These are phyloP conservation scores for Nemania sp. DNA, from an alignment of 2,329 filamentous ascomycete species.

Conservation along the genomic window DNA sequence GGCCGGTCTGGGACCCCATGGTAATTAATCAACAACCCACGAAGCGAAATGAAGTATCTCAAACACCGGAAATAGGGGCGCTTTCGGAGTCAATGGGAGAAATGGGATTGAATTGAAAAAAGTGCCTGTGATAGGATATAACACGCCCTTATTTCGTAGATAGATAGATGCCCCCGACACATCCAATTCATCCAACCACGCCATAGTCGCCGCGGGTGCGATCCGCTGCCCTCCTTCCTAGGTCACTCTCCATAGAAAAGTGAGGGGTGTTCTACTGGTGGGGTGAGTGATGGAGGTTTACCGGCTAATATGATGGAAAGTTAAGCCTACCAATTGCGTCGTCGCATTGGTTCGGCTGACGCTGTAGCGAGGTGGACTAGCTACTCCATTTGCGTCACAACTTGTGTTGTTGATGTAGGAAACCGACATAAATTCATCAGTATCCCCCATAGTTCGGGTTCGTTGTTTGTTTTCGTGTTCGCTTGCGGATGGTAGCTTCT, in stretches of 20 bases:
- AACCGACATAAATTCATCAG: not conserved
- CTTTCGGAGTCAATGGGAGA: not conserved
- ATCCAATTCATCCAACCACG: conserved; percentile 4
- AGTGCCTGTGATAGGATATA: not conserved
- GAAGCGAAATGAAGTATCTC: not conserved
- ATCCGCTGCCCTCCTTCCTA: conserved; percentile 4
- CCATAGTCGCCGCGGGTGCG: conserved; percentile 12
- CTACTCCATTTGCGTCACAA: not conserved
- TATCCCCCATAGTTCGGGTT: not conserved
- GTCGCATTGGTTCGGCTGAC: conserved; percentile 33
- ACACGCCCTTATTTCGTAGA: not conserved
- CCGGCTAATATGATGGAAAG: conserved; percentile 40
- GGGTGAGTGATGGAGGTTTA: conserved; percentile 32
- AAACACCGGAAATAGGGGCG: not conserved
- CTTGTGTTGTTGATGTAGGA: not conserved
- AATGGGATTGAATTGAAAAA: not conserved
- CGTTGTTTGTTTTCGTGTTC: not conserved
- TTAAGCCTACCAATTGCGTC: conserved; percentile 34
- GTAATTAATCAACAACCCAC: not conserved
- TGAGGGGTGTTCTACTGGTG: conserved; percentile 35
- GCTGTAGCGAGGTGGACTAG: conserved; percentile 31
- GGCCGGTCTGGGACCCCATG: conserved; percentile 40
- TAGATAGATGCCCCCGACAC: not conserved
- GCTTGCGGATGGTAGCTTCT: not conserved
- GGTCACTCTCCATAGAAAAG: conserved; percentile 14